Conservation (phyloP, 495 filamentous ascomycete genomes). For the Xylaria acuta region DNA sequence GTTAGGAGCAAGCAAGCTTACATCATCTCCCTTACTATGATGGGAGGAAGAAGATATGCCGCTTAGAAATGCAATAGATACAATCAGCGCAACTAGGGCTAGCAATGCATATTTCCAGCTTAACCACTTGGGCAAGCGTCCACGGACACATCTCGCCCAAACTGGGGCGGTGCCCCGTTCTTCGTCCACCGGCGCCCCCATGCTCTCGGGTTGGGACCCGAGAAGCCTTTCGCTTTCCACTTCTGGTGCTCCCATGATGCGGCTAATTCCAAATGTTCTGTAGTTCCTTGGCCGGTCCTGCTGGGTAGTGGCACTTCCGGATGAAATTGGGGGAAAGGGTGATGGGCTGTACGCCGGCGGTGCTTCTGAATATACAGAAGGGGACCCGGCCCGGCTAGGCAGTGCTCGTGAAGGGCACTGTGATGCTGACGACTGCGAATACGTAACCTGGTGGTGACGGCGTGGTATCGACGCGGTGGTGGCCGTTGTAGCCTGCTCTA, state of each 20-base stretch:
- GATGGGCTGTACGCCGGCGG: constrained; percentile 56
- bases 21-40: background rate
- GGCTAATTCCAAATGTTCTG: constrained; percentile 44
- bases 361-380: constrained; percentile 47
- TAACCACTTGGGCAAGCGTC: constrained; percentile 36
- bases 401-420: constrained; percentile 17
- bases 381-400: constrained; percentile 26
- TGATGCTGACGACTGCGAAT: constrained; percentile 37
- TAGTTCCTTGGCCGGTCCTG: constrained; percentile 39
- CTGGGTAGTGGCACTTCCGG: constrained; percentile 6
- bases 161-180: constrained; percentile 27
- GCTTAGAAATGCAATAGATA: constrained; percentile 39
- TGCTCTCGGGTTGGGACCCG: constrained; percentile 49
- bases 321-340: constrained; percentile 37
- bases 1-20: background rate
- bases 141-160: constrained; percentile 44
- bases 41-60: constrained; percentile 25
- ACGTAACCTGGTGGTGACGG: constrained; percentile 30
- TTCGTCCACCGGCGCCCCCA: constrained; percentile 39
- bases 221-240: constrained; percentile 46
- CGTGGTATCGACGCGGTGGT: constrained; percentile 23
- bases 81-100: constrained; percentile 38
- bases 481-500: constrained; percentile 28
- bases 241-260: constrained; percentile 45
- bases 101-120: constrained; percentile 34